Conservation (phyloP, 306 rosid genomes). For the Cucumis melo region DNA sequence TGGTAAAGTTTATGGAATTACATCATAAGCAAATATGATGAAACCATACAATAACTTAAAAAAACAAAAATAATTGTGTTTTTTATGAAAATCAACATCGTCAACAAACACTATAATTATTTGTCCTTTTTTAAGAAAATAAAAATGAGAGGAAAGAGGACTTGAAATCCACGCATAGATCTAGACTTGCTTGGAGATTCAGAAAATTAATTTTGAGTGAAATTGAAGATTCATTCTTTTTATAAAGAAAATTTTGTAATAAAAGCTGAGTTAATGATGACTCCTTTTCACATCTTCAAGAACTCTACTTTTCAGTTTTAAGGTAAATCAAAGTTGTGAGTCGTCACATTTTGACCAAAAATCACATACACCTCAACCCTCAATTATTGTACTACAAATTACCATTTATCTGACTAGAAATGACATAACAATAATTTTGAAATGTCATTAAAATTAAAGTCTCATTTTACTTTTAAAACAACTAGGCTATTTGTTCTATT, state of each 20-base stretch:
- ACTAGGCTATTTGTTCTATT: too few species aligned
- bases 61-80: not conserved
- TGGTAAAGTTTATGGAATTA: not conserved
- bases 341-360: not conserved
- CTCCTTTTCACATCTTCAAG: not conserved
- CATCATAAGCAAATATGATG: not conserved
- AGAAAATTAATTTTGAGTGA: slow-evolving; percentile 3
- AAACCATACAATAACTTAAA: not conserved
- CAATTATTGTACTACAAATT: too few species aligned
- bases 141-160: not conserved
- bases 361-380: too few species aligned
- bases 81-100: not conserved
- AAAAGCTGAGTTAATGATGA: not conserved
- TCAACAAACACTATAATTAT: not conserved
- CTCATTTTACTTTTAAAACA: too few species aligned
- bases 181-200: not conserved
- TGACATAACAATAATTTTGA: too few species aligned
- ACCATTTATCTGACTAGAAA: too few species aligned
- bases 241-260: not conserved
- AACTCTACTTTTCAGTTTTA: not conserved
- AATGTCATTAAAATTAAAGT: too few species aligned
- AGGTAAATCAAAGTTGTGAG: not conserved
- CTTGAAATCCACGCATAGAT: not conserved
- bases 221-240: not conserved
- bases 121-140: not conserved